Percentiles rank a stretch among this genome's conserved stretches.
Conservation (phyloP, 306 rosid species). For the Acacia acuminata region DNA sequence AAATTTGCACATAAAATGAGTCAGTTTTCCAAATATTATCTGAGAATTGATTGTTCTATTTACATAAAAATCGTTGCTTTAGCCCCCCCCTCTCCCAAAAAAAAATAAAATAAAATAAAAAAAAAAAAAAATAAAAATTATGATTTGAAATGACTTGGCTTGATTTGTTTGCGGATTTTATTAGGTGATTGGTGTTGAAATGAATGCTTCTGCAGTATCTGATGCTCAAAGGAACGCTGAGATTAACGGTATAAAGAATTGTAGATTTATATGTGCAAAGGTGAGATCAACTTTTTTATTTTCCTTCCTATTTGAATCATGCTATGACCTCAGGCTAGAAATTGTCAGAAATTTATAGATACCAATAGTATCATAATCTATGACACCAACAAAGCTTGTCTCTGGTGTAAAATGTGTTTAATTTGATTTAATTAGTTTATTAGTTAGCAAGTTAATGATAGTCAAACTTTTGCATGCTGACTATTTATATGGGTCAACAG, state of each 20-base stretch:
- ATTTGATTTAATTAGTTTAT: conserved; percentile 15
- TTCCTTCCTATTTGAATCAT: conserved; percentile 27
- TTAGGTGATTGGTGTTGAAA: conserved; percentile 97
- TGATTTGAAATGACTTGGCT: conserved; percentile 15
- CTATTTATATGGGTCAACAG: conserved; percentile 49
- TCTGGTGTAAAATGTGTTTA: conserved; percentile 8
- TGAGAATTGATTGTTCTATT: conserved; percentile 2
- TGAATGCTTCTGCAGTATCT: conserved; percentile 92
- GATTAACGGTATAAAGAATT: conserved; percentile 85
- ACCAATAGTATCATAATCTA: not conserved
- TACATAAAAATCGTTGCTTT: not conserved
- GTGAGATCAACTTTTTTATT: conserved; percentile 46
- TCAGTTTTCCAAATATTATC: not conserved
- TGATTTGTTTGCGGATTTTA: conserved; percentile 27
- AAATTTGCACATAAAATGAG: not conserved
- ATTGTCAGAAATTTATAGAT: conserved; percentile 12
- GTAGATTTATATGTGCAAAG: conserved; percentile 84
- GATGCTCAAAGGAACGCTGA: conserved; percentile 92
- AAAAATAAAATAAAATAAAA: too few species aligned
- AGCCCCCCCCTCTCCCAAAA: not conserved
- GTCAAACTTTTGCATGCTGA: conserved; percentile 17
- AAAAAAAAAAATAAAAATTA: not conserved
- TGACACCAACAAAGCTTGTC: not conserved
- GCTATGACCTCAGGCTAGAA: conserved; percentile 9
- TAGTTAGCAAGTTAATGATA: conserved; percentile 16